Percentiles rank a stretch among this genome's conserved stretches.
These are phyloP conservation scores for Boletus eberwhitei DNA, from an alignment of 768 basidiomycete genomes.

Conservation along the genomic window DNA sequence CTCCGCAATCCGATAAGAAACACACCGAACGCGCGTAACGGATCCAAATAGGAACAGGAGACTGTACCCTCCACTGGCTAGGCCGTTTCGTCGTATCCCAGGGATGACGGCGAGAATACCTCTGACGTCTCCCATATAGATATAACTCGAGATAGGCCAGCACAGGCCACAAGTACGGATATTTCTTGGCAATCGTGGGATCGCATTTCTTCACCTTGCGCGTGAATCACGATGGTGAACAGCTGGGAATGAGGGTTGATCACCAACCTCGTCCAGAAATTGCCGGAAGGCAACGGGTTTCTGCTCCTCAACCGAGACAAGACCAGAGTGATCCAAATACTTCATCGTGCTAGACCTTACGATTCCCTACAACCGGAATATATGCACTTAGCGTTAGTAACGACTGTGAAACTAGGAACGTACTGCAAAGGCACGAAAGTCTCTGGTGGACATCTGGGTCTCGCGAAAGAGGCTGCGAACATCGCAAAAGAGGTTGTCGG, in stretches of 20 bases:
- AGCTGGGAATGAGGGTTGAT: neutral
- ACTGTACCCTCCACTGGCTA: neutral
- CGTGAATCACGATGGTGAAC: neutral
- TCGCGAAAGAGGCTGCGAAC: neutral
- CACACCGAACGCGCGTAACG: constrained; percentile 8
- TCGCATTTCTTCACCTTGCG: constrained; percentile 12
- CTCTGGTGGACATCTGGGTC: neutral
- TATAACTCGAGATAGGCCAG: constrained; percentile 16
- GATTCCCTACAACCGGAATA: neutral
- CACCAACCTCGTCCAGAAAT: constrained; percentile 17
- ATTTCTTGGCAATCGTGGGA: constrained; percentile 9
- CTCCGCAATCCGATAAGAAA: neutral
- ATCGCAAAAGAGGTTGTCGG: neutral
- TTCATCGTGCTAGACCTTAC: neutral
- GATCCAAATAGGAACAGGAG: constrained; percentile 9
- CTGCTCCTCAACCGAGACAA: constrained; percentile 12
- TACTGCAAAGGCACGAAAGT: constrained; percentile 6
- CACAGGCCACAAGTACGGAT: constrained; percentile 14
- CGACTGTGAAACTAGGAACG: neutral
- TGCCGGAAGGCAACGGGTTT: neutral
- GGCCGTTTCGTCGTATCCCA: too few relatives aligned
- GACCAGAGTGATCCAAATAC: neutral
- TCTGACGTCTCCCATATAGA: neutral
- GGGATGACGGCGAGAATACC: too few relatives aligned
- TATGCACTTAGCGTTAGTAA: neutral